phyloP scores from a whole-genome alignment of 2,329 filamentous ascomycete species.

The Pestalotiopsis sp. region DNA sequence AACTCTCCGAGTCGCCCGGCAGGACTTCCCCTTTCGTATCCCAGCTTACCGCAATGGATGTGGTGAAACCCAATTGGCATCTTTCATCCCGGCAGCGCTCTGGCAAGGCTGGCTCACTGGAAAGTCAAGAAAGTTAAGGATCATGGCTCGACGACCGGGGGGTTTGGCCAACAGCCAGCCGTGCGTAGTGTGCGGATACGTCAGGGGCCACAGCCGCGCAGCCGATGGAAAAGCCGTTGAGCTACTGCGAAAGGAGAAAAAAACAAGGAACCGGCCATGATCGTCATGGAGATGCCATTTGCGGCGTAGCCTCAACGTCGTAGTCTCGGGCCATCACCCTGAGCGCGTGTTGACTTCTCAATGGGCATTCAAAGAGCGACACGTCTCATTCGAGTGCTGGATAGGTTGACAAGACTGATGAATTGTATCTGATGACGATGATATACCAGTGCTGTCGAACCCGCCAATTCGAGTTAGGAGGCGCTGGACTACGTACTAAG shows the following conservation, averaged over 20 bases:
- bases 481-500: neutral
- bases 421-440: too few relatives aligned
- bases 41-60: neutral
- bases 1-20: conserved; percentile 5
- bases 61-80: neutral
- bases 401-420: neutral
- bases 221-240: neutral
- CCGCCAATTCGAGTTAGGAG: neutral
- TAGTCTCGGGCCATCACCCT: neutral
- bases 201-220: neutral
- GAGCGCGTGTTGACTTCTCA: neutral
- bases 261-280: conserved; percentile 7
- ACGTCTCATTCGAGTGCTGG: neutral
- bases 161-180: neutral
- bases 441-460: neutral
- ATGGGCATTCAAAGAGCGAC: neutral
- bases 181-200: neutral
- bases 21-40: conserved; percentile 12
- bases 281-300: neutral
- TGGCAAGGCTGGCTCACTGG: conserved; percentile 7
- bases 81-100: neutral
- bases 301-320: neutral
- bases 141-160: neutral
- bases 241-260: neutral
- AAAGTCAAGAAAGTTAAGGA: neutral